phyloP scores from a whole-genome alignment of 2,329 filamentous ascomycete species.

The Cordyceps farinosa region DNA sequence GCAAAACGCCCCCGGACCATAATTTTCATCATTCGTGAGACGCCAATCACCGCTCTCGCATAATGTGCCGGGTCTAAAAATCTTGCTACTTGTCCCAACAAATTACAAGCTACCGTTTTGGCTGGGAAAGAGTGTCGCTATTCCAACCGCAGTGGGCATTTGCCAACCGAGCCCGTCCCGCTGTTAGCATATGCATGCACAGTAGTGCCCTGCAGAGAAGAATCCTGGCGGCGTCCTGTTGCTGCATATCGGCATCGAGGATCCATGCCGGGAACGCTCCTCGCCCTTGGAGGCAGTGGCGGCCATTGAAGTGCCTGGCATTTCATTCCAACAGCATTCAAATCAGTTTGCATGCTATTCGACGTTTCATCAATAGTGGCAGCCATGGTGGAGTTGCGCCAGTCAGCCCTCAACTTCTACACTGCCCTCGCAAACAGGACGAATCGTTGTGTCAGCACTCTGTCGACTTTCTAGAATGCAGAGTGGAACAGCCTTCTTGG shows the following conservation, averaged over 20 bases:
- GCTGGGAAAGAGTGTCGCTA: background rate
- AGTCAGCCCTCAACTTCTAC: background rate
- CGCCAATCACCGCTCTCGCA: constrained; percentile 10
- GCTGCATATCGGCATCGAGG: constrained; percentile 4
- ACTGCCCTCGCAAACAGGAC: background rate
- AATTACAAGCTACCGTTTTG: background rate
- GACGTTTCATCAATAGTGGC: constrained; percentile 1
- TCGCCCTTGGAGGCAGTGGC: background rate
- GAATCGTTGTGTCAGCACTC: constrained; percentile 6
- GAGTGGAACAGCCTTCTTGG: constrained; percentile 1
- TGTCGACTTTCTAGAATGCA: constrained; percentile 16
- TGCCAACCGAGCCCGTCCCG: background rate
- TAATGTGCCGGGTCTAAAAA: constrained; percentile 10
- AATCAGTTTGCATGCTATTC: background rate
- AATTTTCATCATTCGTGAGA: constrained; percentile 10
- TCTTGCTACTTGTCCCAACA: constrained; percentile 11
- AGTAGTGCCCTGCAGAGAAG: background rate
- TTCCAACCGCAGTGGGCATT: background rate
- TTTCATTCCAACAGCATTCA: background rate
- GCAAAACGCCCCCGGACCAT: constrained; percentile 4
- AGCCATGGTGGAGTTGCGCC: constrained; percentile 5
- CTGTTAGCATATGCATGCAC: background rate
- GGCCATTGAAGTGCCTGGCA: background rate
- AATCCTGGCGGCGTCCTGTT: background rate
- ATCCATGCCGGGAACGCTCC: background rate